A percentile compares a stretch with the other conserved stretches of the same genome.
Conservation (phyloP, 345 rosid species). For the Moricandia arvensis region DNA sequence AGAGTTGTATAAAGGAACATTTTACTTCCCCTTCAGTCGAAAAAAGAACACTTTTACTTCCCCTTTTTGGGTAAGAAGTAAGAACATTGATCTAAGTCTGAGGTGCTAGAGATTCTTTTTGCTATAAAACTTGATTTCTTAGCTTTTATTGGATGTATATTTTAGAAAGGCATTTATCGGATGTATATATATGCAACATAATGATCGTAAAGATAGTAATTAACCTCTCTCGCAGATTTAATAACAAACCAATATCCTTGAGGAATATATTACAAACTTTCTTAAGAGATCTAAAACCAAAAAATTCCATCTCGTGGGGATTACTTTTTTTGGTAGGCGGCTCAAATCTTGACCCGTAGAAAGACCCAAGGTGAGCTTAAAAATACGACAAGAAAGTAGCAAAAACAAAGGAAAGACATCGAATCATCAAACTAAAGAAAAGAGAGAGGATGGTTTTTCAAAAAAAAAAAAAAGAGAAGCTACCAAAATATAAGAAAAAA, state of each 20-base stretch:
- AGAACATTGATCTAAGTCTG: background rate
- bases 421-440: background rate
- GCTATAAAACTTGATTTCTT: background rate
- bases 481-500: background rate
- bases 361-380: background rate
- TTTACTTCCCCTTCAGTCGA: too few species aligned
- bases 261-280: background rate
- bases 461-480: background rate
- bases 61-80: background rate
- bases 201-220: background rate
- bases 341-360: background rate
- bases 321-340: background rate
- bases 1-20: too few species aligned
- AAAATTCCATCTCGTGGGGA: background rate
- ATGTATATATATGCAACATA: background rate
- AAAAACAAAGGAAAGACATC: background rate
- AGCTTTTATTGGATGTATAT: background rate
- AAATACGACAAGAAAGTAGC: background rate
- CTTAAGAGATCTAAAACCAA: background rate
- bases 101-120: background rate
- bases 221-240: background rate
- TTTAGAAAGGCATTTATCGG: too few species aligned
- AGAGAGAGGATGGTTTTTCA: background rate
- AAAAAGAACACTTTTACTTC: background rate
- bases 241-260: background rate